Evolutionary conservation across 306 rosid genomes (phyloP).

Genomic region (Vicia faba): DNA sequence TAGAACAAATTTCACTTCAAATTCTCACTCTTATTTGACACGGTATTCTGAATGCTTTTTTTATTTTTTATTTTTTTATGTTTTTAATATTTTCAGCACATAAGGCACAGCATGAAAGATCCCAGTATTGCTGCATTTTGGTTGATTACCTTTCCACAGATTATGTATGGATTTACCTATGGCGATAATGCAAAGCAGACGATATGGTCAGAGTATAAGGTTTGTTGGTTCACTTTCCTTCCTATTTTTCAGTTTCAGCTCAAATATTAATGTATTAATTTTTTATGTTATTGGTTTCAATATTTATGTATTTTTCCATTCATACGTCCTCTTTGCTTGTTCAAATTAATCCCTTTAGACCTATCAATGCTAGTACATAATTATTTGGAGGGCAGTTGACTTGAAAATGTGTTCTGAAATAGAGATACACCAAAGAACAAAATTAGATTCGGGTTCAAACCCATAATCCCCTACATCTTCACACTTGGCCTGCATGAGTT

Average conservation of each 20-base stretch:
- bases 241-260: conserved; percentile 28
- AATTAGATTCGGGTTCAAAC: too few relatives aligned
- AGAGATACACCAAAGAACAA: conserved; percentile 15
- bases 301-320: conserved; percentile 3
- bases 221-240: conserved; percentile 47
- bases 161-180: conserved; percentile 77
- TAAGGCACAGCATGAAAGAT: conserved; percentile 89
- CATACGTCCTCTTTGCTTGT: conserved; percentile 18
- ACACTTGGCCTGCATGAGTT: too few relatives aligned
- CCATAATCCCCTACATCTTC: too few relatives aligned
- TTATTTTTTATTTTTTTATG: too few relatives aligned
- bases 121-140: conserved; percentile 97
- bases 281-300: conserved; percentile 7
- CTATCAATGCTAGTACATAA: conserved; percentile 14
- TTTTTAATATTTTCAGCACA: conserved; percentile 61
- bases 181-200: conserved; percentile 84
- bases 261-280: conserved; percentile 16
- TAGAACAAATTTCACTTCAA: conserved; percentile 16
- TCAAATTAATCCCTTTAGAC: conserved; percentile 28
- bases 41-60: conserved; percentile 24
- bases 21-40: conserved; percentile 40
- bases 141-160: conserved; percentile 86
- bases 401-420: conserved; percentile 32
- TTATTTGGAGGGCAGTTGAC: conserved; percentile 1
- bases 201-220: conserved; percentile 96